Evolutionary conservation across 1,284 basidiomycete species (phyloP), one percentile per base, ranked within the genome.

Genomic region (Leccinum huronense): DNA sequence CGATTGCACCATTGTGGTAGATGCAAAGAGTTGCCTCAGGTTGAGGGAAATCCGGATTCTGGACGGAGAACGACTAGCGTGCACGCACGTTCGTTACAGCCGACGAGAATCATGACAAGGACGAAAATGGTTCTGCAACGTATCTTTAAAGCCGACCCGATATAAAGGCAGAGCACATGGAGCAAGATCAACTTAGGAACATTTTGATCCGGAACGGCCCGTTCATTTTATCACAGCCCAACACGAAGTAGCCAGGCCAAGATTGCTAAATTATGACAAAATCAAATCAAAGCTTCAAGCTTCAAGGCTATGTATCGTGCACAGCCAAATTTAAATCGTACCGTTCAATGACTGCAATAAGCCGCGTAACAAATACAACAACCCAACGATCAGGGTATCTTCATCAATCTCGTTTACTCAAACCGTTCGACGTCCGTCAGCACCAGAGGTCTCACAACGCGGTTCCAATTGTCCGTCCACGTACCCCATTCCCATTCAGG

Each of bases 391-490:
- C 45, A 48, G 19, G 5, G n/a, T 1, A 8, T 30, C 33, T 7
- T 33, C 23, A 58, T 38, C 13, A 31, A 48, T 48, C 36, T 42
- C 45, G 19, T 40, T 62, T 60, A 76, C 58, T 72, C 67, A 45
- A 72, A 66, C 27, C 66, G 67, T 57, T 76, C 78, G 36, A 81
- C 80, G 66, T 87, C 83, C 38, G 72, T 78, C 64, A 86, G 69
- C 58, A 93, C 77, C 58, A 93, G 73, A 23, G 89, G 90, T 70
- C 81, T 81, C 66, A 95, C 81, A 23, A 85, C 80, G 54, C 78
- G 79, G 66, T 86, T 82, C 94, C 94, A 97, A 70, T 95, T 94
- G 62, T 94, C 86, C 61, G 89, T 84, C 94, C 94, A 97, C 0
- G 85, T 86, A 30, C 81, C 78, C 92, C 91, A 93, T 63, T 82